Evolutionary conservation across 1,139 yeast species (phyloP), one percentile per base, ranked within the genome.

Genomic region (Hyphopichia khmerensis): DNA sequence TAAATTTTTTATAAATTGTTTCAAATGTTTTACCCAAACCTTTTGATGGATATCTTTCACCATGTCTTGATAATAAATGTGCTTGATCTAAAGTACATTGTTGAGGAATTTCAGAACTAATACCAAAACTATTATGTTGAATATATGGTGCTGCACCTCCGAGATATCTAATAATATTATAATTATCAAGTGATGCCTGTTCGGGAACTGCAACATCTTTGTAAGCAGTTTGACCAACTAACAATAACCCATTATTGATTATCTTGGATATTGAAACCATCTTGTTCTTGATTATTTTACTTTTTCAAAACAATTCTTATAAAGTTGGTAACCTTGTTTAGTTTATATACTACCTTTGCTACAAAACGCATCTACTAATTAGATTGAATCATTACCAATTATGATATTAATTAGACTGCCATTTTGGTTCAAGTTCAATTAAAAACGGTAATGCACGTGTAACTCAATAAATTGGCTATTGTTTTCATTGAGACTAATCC

Each of bases 91-190:
- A 43, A 7, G 52, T 52, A 48, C 72, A 66, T 40, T 59, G 56
- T 3, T 48, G 51, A 0, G 74, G 74, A 10, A 64, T 50, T 24
- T 59, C 64, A n/a, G 68, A 57, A 17, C 63, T 57, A 19, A 68
- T 68, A 0, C 73, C 73, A 43, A 48, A 60, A 0, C 73, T 72
- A 4, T 55, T 51, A 30, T 56, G 55, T 41, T 68, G 72, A 14
- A 65, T 52, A 43, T 66, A 68, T 4, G 73, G 73, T 1, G 67
- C 73, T 16, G 67, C 52, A 4, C 71, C 73, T 18, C 62, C 67
- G 40, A 68, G 51, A 44, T 58, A 64, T 36, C 56, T 56, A 41
- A 64, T 50, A 27, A 68, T 55, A 60, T 73, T 75, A 58, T 66
- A 72, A 41, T 65, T 67, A 19, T 60, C 64, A 26, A 52, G 51